A percentile compares a stretch with the other conserved stretches of the same genome.
phyloP scores from a whole-genome alignment of 306 rosid species.

The Astragalus membranaceus region DNA sequence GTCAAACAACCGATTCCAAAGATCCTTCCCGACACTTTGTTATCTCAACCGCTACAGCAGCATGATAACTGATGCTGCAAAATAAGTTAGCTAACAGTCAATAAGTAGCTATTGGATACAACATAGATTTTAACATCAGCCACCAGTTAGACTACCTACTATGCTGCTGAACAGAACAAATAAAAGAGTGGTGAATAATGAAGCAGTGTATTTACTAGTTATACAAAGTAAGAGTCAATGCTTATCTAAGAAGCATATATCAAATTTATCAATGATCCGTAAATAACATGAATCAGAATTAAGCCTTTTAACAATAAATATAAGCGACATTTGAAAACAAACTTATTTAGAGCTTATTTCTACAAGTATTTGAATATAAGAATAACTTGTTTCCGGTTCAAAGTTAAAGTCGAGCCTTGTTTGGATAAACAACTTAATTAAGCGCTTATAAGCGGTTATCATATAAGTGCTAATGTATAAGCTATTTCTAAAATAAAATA shows the following conservation, averaged over 20 bases:
- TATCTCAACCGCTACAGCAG: slow-evolving; percentile 16
- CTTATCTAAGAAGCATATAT: not conserved
- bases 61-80: slow-evolving; percentile 24
- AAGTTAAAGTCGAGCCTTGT: not conserved
- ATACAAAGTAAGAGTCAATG: not conserved
- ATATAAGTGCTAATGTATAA: too few relatives aligned
- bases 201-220: not conserved
- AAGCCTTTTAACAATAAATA: not conserved
- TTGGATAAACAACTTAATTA: too few relatives aligned
- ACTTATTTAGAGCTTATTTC: not conserved
- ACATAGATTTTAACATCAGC: not conserved
- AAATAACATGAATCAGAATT: not conserved
- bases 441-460: too few relatives aligned
- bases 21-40: slow-evolving; percentile 17
- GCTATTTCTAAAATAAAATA: too few relatives aligned
- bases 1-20: not conserved
- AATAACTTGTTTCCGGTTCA: not conserved
- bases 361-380: too few relatives aligned
- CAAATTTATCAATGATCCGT: not conserved
- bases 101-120: not conserved
- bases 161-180: not conserved
- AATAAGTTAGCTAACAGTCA: slow-evolving; percentile 6
- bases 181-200: not conserved
- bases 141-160: not conserved
- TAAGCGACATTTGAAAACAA: not conserved